phyloP scores from a whole-genome alignment of 2,329 filamentous ascomycete genomes.

The Hymenoscyphus linearis region DNA sequence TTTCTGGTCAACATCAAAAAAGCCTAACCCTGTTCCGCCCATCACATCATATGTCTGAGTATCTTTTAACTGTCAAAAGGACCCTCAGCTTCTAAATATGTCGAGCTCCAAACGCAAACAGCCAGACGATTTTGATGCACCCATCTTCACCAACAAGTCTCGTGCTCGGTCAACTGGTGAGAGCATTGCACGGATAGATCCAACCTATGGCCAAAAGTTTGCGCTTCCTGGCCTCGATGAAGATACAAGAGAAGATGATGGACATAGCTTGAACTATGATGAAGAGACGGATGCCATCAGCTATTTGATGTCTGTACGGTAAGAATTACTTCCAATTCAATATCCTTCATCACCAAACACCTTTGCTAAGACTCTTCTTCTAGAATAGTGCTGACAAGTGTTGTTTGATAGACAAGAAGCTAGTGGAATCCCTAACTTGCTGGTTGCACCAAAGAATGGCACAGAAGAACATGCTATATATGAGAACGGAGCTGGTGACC shows the following conservation, averaged over 20 bases:
- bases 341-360: neutral
- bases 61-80: neutral
- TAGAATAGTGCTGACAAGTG: conserved; percentile 36
- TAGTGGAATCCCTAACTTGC: conserved; percentile 63
- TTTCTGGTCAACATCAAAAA: too few species aligned
- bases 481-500: conserved; percentile 44
- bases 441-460: conserved; percentile 53
- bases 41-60: too few species aligned
- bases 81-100: conserved; percentile 6
- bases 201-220: conserved; percentile 65
- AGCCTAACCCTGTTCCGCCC: too few species aligned
- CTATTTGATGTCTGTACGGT: conserved; percentile 69
- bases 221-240: conserved; percentile 62
- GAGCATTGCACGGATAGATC: conserved; percentile 43
- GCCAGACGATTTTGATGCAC: conserved; percentile 10
- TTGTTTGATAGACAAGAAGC: conserved; percentile 61
- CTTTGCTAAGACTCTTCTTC: neutral
- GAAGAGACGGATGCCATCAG: conserved; percentile 60
- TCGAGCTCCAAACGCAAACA: conserved; percentile 22
- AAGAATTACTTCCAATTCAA: conserved; percentile 32
- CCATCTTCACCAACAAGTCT: conserved; percentile 23
- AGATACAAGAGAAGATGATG: conserved; percentile 32
- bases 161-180: conserved; percentile 20
- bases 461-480: conserved; percentile 41
- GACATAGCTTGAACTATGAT: conserved; percentile 61